A percentile compares a stretch with the other conserved stretches of the same genome.
phyloP scores from a whole-genome alignment of 2,329 filamentous ascomycete species.

The Trichoderma atrobrunneum region DNA sequence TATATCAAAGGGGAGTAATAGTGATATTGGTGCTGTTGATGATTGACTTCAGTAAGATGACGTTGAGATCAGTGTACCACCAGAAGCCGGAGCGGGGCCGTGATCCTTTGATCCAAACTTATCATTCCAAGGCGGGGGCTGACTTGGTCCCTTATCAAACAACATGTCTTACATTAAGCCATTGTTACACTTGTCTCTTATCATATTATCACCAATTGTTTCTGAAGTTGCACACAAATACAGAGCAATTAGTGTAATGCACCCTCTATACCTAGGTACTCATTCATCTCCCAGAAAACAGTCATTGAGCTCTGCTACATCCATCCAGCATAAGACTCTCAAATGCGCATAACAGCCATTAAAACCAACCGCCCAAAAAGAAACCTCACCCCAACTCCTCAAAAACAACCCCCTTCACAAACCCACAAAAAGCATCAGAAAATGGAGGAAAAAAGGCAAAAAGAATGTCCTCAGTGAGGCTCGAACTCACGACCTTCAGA shows the following conservation, averaged over 20 bases:
- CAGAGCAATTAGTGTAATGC: not conserved
- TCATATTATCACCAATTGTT: not conserved
- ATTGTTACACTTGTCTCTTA: not conserved
- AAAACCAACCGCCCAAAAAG: not conserved
- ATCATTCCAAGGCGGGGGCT: not conserved
- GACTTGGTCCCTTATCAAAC: not conserved
- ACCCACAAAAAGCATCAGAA: not conserved
- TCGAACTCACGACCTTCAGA: conserved; percentile 52
- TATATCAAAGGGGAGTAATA: not conserved
- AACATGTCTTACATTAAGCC: not conserved
- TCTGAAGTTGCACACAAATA: not conserved
- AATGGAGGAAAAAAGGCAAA: not conserved
- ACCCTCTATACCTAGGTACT: rapidly evolving
- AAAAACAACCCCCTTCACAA: not conserved
- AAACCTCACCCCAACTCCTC: not conserved
- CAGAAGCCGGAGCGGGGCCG: not conserved
- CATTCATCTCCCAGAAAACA: rapidly evolving
- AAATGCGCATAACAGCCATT: not conserved
- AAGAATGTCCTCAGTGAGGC: conserved; percentile 42
- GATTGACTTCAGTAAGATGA: not conserved
- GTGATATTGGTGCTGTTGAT: not conserved
- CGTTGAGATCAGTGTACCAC: not conserved
- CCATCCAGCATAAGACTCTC: not conserved
- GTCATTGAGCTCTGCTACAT: not conserved
- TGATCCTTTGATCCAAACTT: not conserved